Evolutionary conservation across 108 stramenopile genomes (phyloP).

Genomic region (Fragilaria radians): DNA sequence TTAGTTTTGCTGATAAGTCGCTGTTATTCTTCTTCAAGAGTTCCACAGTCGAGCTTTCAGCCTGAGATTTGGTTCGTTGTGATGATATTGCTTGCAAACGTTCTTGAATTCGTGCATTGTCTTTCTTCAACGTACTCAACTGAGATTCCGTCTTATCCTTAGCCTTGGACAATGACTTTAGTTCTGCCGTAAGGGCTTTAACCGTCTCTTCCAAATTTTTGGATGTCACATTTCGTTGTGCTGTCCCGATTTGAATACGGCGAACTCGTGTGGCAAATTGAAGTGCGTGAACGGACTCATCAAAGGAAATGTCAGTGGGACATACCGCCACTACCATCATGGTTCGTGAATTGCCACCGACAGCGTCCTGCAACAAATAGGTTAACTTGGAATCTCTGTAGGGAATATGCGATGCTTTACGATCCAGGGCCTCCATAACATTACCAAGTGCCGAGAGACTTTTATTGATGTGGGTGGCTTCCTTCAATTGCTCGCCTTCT

Average conservation of each 20-base stretch:
- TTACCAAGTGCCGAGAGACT: constrained; percentile 95
- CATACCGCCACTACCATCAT: constrained; percentile 96
- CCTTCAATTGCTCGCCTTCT: constrained; percentile 84
- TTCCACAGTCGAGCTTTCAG: constrained; percentile 68
- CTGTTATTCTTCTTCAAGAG: constrained; percentile 69
- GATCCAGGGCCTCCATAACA: constrained; percentile 94
- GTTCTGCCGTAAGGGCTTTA: constrained; percentile 74
- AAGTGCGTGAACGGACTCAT: constrained; percentile 95
- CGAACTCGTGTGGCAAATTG: constrained; percentile 97
- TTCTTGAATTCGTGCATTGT: constrained; percentile 74
- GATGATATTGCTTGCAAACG: constrained; percentile 48
- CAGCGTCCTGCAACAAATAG: constrained; percentile 89
- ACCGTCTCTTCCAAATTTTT: constrained; percentile 90
- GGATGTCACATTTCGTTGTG: constrained; percentile 74
- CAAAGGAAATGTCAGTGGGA: constrained; percentile 76
- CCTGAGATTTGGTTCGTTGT: constrained; percentile 47
- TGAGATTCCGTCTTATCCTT: constrained; percentile 78
- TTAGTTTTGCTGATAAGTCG: constrained; percentile 78
- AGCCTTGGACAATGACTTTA: constrained; percentile 63
- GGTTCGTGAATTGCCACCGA: constrained; percentile 94
- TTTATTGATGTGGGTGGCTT: constrained; percentile 99
- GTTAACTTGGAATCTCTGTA: constrained; percentile 96
- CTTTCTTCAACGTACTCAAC: constrained; percentile 59
- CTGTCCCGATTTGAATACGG: constrained; percentile 85
- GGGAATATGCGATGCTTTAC: constrained; percentile 87